Evolutionary conservation across 371 early-diverging fungal genomes (phyloP), one percentile per base, ranked within the genome.

Genomic region (Dinochytrium kinnereticum): DNA sequence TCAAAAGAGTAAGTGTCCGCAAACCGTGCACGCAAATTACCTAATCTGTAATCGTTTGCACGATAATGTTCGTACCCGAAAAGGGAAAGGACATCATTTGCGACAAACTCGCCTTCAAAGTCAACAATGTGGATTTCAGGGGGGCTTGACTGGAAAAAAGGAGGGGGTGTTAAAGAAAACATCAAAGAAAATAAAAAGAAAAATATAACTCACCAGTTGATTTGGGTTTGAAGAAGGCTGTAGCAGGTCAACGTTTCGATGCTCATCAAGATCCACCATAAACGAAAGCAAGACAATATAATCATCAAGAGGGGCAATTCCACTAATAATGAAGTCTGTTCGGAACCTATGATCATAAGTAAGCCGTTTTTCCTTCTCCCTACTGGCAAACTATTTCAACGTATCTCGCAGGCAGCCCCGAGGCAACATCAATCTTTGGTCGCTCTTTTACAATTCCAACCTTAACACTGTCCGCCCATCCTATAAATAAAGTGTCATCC

Each of bases 391-490:
- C 82, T 34, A 95, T 92, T 72, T 94, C 94, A 2, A 94, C 92
- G 74, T 90, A 92, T 72, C 89, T 86, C 1, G 84, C 67, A 15
- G 92, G 82, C 64, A 89, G 78, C 26, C 89, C 86, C 10, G 77
- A 82, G 15, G 76, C 70, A 38, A 85, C 83, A 36, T 82, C 80
- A 13, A 76, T 72, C 15, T 77, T 82, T 31, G 83, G 76, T 36
- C 86, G 80, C 30, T 88, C 87, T 85, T 88, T 90, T 53, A 97
- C 87, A 0, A 84, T 85, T 3, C 93, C 94, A 13, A 96, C 85
- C 77, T 93, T 95, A 44, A 98, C 92, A 37, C 88, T 89, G 72
- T 97, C 92, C 0, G 95, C 97, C 98, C 98, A 98, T 0, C 95
- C 97, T 66, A 97, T 90, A 44, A 95, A 76, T 59, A 98, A 80